phyloP scores from a whole-genome alignment of 2,329 filamentous ascomycete genomes.

The Amphichorda felina region DNA sequence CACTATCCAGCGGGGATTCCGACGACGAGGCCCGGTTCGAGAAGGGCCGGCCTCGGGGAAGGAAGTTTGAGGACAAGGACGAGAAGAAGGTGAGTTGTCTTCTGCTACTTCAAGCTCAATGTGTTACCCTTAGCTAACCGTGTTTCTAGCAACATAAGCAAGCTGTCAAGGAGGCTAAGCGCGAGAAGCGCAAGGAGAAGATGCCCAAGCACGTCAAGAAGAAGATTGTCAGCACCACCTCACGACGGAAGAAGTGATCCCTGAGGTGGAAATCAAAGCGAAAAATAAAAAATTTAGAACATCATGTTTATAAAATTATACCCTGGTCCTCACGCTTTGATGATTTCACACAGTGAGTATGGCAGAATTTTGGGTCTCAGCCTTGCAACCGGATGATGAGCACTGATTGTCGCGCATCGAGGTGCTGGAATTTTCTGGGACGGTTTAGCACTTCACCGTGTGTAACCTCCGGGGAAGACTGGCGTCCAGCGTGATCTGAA shows the following conservation, averaged over 20 bases:
- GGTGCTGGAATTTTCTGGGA: constrained; percentile 10
- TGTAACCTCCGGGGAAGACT: constrained; percentile 23
- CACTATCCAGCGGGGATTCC: constrained; percentile 29
- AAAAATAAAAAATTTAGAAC: constrained; percentile 1
- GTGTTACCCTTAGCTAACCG: constrained; percentile 6
- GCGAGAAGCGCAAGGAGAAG: constrained; percentile 86
- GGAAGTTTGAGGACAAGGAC: constrained; percentile 84
- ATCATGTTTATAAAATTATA: too few relatives aligned
- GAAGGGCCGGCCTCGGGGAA: constrained; percentile 62
- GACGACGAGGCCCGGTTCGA: constrained; percentile 44
- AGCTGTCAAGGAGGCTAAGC: constrained; percentile 88
- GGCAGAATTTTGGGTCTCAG: too few relatives aligned
- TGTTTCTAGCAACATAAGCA: constrained; percentile 56
- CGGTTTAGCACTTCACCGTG: constrained; percentile 12
- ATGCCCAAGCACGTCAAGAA: constrained; percentile 97
- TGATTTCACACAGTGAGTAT: too few relatives aligned
- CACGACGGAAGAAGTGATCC: constrained; percentile 56
- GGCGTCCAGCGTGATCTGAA: constrained; percentile 24
- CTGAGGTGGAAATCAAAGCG: too few relatives aligned
- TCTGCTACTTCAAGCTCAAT: not conserved
- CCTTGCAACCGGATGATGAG: constrained; percentile 34
- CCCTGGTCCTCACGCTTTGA: too few relatives aligned
- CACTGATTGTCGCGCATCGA: constrained; percentile 17
- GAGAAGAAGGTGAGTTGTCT: constrained; percentile 53
- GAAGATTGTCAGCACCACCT: constrained; percentile 55